phyloP scores from a whole-genome alignment of 352 stramenopile species.

The Thalassiosira hispida region DNA sequence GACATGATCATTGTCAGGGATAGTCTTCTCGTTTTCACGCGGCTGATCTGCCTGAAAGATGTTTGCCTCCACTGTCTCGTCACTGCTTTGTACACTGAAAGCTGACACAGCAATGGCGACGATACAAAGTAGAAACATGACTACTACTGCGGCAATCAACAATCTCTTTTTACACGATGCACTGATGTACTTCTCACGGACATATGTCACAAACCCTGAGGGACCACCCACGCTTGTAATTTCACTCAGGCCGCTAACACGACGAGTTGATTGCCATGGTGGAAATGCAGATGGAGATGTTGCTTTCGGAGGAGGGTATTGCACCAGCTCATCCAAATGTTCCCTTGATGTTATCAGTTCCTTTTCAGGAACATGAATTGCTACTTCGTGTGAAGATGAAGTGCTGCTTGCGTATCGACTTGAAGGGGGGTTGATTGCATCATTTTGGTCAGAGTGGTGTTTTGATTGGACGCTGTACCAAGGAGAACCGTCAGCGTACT shows the following conservation, averaged over 20 bases:
- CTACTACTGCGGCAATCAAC: background rate
- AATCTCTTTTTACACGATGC: constrained; percentile 5
- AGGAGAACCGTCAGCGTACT: background rate
- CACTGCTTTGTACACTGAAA: background rate
- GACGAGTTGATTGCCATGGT: background rate
- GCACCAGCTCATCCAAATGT: constrained; percentile 11
- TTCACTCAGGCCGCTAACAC: background rate
- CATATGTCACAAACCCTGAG: constrained; percentile 11
- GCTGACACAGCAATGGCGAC: constrained; percentile 9
- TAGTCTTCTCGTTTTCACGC: background rate
- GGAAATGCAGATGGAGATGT: too few relatives aligned
- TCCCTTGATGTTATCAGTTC: constrained; percentile 9
- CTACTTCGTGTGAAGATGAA: constrained; percentile 4
- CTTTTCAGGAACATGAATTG: constrained; percentile 12
- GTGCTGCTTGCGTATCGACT: background rate
- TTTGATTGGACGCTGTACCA: constrained; percentile 7
- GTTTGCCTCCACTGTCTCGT: background rate
- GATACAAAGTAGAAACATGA: constrained; percentile 18
- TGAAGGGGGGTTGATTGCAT: background rate
- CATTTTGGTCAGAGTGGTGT: background rate
- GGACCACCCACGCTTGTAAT: constrained; percentile 1
- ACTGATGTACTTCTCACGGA: constrained; percentile 8
- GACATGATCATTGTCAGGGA: background rate
- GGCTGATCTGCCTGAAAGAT: background rate
- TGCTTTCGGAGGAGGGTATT: background rate